Conservation (phyloP, 768 basidiomycete species). For the Tephrocybe rancida region DNA sequence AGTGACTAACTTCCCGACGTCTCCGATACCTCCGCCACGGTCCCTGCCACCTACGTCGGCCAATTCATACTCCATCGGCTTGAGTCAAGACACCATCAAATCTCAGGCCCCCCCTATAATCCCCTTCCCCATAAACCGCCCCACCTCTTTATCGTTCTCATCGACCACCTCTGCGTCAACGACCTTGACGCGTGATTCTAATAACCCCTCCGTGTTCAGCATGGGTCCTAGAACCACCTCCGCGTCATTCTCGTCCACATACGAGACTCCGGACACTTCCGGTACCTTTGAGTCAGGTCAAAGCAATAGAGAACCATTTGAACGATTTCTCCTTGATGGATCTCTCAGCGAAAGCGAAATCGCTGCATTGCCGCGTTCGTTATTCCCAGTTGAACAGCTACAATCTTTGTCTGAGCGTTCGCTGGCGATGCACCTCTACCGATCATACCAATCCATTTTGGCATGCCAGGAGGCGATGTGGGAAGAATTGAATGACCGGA, state of each 20-base stretch:
- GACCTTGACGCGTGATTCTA: conserved; percentile 28
- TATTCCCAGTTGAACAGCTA: conserved; percentile 45
- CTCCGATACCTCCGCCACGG: conserved; percentile 64
- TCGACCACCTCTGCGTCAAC: conserved; percentile 47
- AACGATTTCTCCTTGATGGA: conserved; percentile 48
- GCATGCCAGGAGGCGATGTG: conserved; percentile 78
- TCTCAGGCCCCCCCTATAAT: conserved; percentile 38
- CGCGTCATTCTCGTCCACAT: conserved; percentile 32
- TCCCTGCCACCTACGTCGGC: conserved; percentile 50
- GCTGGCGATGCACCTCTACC: conserved; percentile 71
- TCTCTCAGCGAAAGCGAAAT: conserved; percentile 46
- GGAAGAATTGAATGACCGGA: conserved; percentile 68
- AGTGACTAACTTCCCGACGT: conserved; percentile 67
- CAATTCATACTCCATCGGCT: conserved; percentile 40
- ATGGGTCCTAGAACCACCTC: conserved; percentile 31
- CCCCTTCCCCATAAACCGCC: conserved; percentile 35
- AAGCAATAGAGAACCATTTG: conserved; percentile 23
- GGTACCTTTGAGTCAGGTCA: conserved; percentile 14
- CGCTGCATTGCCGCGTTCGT: conserved; percentile 31
- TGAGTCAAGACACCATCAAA: conserved; percentile 34
- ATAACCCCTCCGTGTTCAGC: conserved; percentile 25
- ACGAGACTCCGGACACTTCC: conserved; percentile 23
- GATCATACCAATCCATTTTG: conserved; percentile 60
- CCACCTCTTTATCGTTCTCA: conserved; percentile 55
- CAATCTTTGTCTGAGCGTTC: conserved; percentile 56